phyloP scores from a whole-genome alignment of 169 alveolate species.

The Plasmodium adleri region DNA sequence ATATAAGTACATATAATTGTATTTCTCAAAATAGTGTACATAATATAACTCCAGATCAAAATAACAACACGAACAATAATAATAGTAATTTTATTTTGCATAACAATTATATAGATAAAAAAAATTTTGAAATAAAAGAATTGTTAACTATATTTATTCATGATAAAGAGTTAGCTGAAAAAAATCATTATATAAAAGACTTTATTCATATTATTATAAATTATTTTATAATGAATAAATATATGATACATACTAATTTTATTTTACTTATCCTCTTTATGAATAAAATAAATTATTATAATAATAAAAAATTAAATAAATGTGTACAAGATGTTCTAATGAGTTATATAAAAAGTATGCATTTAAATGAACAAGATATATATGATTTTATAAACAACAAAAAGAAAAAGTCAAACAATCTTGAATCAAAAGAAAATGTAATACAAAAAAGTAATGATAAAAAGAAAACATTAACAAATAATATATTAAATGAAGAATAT shows the following conservation, averaged over 20 bases:
- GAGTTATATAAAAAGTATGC: slow-evolving; percentile 32
- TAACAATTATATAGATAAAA: neutral
- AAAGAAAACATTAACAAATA: neutral
- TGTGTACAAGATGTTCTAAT: slow-evolving; percentile 17
- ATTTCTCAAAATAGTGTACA: no score
- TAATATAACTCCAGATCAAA: no score
- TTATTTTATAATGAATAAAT: slow-evolving; percentile 3
- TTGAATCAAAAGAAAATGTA: neutral
- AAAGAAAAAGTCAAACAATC: no score
- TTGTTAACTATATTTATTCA: slow-evolving; percentile 54
- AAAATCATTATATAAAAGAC: slow-evolving; percentile 40
- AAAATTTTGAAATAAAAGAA: slow-evolving; percentile 35
- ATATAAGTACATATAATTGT: no score
- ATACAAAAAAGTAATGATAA: neutral
- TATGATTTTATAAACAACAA: slow-evolving; percentile 39
- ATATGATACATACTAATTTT: slow-evolving; percentile 8
- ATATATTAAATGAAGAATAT: neutral
- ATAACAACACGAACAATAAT: no score
- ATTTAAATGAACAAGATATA: slow-evolving; percentile 18
- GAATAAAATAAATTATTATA: slow-evolving; percentile 33
- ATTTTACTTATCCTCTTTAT: slow-evolving; percentile 31
- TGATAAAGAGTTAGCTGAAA: slow-evolving; percentile 46
- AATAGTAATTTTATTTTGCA: neutral
- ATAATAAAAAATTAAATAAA: slow-evolving; percentile 42
- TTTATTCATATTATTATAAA: slow-evolving; percentile 22